phyloP scores from a whole-genome alignment of 2,329 filamentous ascomycete genomes.

The Rhynchosporium agropyri region DNA sequence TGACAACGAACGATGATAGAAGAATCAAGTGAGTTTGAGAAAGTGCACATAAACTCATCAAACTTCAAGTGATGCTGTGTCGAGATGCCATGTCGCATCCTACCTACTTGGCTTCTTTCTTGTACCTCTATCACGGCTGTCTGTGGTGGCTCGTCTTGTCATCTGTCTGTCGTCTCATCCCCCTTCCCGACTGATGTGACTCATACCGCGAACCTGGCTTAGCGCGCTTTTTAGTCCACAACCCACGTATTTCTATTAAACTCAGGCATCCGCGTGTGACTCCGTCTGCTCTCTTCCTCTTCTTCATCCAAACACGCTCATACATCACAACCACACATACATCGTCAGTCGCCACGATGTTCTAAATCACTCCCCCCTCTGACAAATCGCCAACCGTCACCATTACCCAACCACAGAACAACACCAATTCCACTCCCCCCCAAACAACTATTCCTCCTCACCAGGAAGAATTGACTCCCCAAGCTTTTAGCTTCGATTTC shows the following conservation, averaged over 20 bases:
- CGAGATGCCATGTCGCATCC: not conserved
- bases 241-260: not conserved
- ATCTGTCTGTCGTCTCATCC: not conserved
- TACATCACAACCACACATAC: conserved; percentile 44
- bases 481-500: conserved; percentile 62
- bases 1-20: conserved; percentile 5
- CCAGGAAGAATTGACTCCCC: conserved; percentile 69
- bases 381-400: conserved; percentile 47
- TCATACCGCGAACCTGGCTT: not conserved
- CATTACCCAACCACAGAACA: conserved; percentile 52
- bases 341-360: conserved; percentile 54
- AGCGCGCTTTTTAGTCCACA: not conserved
- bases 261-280: not conserved
- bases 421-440: conserved; percentile 50
- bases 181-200: not conserved
- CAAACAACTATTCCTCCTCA: conserved; percentile 56
- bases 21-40: conserved; percentile 5
- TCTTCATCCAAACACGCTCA: conserved; percentile 44
- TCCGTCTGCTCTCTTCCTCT: conserved; percentile 34
- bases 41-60: not conserved
- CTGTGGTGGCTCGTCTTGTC: not conserved
- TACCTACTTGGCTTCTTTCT: not conserved
- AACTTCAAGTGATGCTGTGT: not conserved
- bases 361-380: conserved; percentile 54
- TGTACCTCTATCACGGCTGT: not conserved